Conservation (phyloP, 371 early-diverging fungal species). For the Mortierella sp. region DNA sequence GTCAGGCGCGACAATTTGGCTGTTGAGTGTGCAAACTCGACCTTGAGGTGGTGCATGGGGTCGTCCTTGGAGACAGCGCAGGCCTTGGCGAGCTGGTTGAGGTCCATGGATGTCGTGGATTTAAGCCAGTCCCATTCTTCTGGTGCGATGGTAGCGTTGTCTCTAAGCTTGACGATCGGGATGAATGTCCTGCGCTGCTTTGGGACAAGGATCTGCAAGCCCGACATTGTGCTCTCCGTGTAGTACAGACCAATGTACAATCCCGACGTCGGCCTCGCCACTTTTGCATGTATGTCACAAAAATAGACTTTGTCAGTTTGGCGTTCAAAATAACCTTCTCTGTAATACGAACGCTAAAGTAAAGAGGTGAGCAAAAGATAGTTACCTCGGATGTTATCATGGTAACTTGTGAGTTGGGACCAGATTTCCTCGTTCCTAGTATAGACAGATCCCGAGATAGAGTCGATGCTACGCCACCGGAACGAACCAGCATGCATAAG, state of each 20-base stretch:
- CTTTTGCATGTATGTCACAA: neutral
- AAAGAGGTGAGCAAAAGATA: neutral
- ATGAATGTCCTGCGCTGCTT: conserved; percentile 55
- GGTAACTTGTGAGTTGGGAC: conserved; percentile 34
- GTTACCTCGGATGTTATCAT: conserved; percentile 44
- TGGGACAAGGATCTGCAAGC: conserved; percentile 59
- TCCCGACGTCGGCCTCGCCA: conserved; percentile 57
- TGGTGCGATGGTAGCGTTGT: conserved; percentile 30
- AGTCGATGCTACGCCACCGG: conserved; percentile 43
- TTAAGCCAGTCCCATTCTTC: conserved; percentile 51
- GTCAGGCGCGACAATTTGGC: conserved; percentile 37
- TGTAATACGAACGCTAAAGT: too few species aligned
- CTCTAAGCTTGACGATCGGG: conserved; percentile 57
- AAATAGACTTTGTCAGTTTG: neutral
- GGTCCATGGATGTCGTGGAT: conserved; percentile 31
- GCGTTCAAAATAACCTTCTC: neutral
- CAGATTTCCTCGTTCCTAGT: conserved; percentile 51
- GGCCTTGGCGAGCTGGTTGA: conserved; percentile 43
- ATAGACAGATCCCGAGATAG: conserved; percentile 41
- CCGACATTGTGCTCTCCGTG: conserved; percentile 58
- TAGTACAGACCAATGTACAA: conserved; percentile 60
- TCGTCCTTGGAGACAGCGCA: conserved; percentile 46
- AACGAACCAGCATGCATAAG: conserved; percentile 42
- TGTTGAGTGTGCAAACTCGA: conserved; percentile 42
- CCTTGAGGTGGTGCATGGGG: conserved; percentile 53